These are phyloP conservation scores for Amaranthus cruentus DNA, from an alignment of 148 eudicot genomes.

Conservation along the genomic window DNA sequence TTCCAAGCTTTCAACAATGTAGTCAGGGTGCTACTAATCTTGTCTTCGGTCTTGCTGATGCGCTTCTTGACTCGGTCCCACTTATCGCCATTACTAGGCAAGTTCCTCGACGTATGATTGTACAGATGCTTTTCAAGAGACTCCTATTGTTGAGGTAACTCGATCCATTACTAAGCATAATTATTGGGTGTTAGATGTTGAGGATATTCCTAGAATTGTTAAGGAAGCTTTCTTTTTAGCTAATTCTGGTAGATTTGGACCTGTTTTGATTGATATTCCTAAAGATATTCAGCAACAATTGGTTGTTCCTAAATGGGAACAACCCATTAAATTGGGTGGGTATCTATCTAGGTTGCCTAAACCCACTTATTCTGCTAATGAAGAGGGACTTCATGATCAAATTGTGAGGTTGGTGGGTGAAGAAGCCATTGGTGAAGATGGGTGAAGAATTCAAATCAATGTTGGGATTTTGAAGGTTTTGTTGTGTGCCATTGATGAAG, in stretches of 20 bases:
- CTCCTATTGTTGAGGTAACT: slow-evolving; percentile 93
- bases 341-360: slow-evolving; percentile 67
- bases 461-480: too few relatives aligned
- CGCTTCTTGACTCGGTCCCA: slow-evolving; percentile 70
- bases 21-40: slow-evolving; percentile 92
- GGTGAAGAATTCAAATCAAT: too few relatives aligned
- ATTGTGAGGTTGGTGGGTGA: slow-evolving; percentile 61
- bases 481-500: too few relatives aligned
- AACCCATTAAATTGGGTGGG: slow-evolving; percentile 53
- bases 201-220: slow-evolving; percentile 79
- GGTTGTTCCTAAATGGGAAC: slow-evolving; percentile 71
- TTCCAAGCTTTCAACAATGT: too few relatives aligned
- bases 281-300: slow-evolving; percentile 87
- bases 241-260: slow-evolving; percentile 68
- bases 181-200: slow-evolving; percentile 71
- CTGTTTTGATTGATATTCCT: slow-evolving; percentile 80
- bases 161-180: slow-evolving; percentile 85
- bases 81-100: slow-evolving; percentile 84
- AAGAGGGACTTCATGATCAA: slow-evolving; percentile 44
- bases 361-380: slow-evolving; percentile 19
- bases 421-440: too few relatives aligned
- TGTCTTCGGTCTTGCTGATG: slow-evolving; percentile 82
- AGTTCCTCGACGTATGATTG: slow-evolving; percentile 83
- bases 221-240: slow-evolving; percentile 77
- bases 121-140: slow-evolving; percentile 87